A percentile compares a stretch with the other conserved stretches of the same genome.
These are phyloP conservation scores for Blastocystis sp. DNA, from an alignment of 352 stramenopile genomes.

Conservation along the genomic window DNA sequence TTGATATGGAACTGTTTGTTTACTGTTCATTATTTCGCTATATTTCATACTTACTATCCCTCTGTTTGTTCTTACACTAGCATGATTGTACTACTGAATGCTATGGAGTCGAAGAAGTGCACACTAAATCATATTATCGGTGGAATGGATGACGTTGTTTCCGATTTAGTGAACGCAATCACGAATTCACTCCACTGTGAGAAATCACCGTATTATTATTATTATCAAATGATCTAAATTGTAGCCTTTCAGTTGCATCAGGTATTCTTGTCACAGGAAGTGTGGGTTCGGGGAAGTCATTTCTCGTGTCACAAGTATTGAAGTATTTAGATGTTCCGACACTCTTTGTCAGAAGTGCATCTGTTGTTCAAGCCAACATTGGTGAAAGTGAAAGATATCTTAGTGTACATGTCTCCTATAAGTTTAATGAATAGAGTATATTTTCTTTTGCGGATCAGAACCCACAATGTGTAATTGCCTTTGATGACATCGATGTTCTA, in stretches of 20 bases:
- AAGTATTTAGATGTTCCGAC: constrained; percentile 4
- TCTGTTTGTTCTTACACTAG: not conserved
- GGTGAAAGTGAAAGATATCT: constrained; percentile 40
- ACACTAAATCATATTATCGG: not conserved
- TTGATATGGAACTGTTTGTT: constrained; percentile 12
- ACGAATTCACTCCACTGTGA: not conserved
- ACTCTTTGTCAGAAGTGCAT: constrained; percentile 19
- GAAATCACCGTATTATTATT: too few species aligned
- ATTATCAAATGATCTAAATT: not conserved
- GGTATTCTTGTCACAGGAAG: constrained; percentile 20
- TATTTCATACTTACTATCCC: too few species aligned
- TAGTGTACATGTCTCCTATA: not conserved
- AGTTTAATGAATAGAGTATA: not conserved
- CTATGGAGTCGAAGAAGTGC: not conserved
- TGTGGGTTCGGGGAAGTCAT: constrained; percentile 47
- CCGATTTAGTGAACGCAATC: not conserved
- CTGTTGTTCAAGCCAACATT: constrained; percentile 20
- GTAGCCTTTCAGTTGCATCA: not conserved
- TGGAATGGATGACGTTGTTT: constrained; percentile 56
- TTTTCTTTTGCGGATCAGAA: constrained; percentile 8
- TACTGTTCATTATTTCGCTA: not conserved
- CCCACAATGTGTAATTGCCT: not conserved
- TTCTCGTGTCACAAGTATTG: not conserved
- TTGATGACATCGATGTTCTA: constrained; percentile 61
- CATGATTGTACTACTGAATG: not conserved